phyloP scores from a whole-genome alignment of 2,329 filamentous ascomycete genomes.

The Hymenoscyphus scutula region DNA sequence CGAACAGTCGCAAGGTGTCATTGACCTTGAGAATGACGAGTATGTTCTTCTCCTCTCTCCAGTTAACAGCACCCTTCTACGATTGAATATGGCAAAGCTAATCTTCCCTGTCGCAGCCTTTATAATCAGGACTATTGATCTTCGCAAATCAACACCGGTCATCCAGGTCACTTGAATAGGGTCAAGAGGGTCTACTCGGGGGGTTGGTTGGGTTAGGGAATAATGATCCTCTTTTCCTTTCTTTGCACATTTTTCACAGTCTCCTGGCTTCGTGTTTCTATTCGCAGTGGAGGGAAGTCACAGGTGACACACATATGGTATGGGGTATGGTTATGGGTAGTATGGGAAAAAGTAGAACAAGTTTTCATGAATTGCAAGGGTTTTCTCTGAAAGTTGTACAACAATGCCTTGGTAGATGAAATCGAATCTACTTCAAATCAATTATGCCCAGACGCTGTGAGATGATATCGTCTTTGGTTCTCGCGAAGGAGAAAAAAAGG shows the following conservation, averaged over 20 bases:
- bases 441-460: background rate
- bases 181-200: background rate
- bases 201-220: background rate
- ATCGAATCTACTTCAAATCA: background rate
- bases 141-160: background rate
- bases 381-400: background rate
- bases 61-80: too few relatives aligned
- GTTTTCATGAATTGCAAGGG: background rate
- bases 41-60: constrained; percentile 12
- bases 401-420: background rate
- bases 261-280: background rate
- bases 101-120: background rate
- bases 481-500: too few relatives aligned
- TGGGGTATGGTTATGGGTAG: too few relatives aligned
- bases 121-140: background rate
- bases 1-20: background rate
- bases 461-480: too few relatives aligned
- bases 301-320: background rate
- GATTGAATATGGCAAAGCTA: background rate
- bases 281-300: background rate
- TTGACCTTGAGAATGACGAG: constrained; percentile 25
- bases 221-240: background rate
- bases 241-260: background rate
- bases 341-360: background rate
- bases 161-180: background rate